These are phyloP conservation scores for Pogostemon cablin DNA, from an alignment of 257 asterid species.

Conservation along the genomic window DNA sequence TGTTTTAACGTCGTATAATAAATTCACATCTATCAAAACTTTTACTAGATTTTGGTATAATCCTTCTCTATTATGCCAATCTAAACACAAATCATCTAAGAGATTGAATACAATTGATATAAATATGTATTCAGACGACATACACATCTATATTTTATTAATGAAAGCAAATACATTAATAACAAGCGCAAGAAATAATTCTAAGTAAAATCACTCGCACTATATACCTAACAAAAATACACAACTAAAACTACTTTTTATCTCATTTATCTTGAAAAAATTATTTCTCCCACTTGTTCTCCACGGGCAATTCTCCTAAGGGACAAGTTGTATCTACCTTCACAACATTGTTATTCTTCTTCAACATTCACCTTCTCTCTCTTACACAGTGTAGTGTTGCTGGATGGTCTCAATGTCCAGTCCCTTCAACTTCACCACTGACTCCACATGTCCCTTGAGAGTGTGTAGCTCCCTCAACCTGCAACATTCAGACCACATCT, in stretches of 20 bases:
- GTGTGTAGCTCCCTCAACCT: conserved; percentile 49
- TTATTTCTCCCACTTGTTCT: conserved; percentile 13
- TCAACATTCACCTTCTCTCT: background rate
- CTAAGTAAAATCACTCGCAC: background rate
- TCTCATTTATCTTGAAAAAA: background rate
- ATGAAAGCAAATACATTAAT: conserved; percentile 11
- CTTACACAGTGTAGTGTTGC: conserved; percentile 48
- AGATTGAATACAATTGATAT: background rate
- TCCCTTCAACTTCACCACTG: conserved; percentile 53
- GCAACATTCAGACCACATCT: background rate
- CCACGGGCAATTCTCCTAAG: background rate
- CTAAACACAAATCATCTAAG: too few relatives aligned
- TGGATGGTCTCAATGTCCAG: conserved; percentile 48
- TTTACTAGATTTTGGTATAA: too few relatives aligned
- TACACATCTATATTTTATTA: conserved; percentile 3
- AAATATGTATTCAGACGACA: background rate
- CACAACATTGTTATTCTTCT: background rate
- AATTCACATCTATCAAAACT: too few relatives aligned
- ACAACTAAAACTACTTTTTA: background rate
- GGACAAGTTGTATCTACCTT: background rate
- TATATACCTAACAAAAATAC: background rate
- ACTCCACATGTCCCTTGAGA: conserved; percentile 51
- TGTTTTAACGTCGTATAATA: too few relatives aligned
- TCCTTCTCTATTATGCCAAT: too few relatives aligned
- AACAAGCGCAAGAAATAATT: background rate